Conservation (phyloP, 768 basidiomycete genomes). For the Royoungia palumana region DNA sequence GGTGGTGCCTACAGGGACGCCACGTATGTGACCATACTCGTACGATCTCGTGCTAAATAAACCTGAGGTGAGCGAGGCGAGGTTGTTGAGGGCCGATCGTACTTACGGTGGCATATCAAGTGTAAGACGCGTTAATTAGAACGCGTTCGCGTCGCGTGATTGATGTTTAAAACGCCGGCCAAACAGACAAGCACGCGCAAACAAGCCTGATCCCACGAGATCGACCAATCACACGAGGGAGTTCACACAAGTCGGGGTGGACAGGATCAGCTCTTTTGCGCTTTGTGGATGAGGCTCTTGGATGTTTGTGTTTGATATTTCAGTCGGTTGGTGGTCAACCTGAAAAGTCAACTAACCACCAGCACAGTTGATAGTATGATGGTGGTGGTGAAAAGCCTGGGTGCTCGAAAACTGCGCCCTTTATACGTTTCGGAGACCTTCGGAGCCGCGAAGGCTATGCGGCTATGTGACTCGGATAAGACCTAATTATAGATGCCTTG, state of each 20-base stretch:
- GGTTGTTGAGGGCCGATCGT: not conserved
- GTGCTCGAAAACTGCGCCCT: not conserved
- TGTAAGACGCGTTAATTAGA: conserved; percentile 8
- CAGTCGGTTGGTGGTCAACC: not conserved
- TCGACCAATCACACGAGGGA: not conserved
- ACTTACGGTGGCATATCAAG: conserved; percentile 19
- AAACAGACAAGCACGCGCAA: conserved; percentile 11
- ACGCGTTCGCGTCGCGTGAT: not conserved
- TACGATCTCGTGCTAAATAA: conserved; percentile 13
- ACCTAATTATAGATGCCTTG: conserved; percentile 1
- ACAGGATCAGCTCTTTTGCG: too few relatives aligned
- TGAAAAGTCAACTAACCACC: not conserved
- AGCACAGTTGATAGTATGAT: conserved; percentile 4
- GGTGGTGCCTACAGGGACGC: conserved; percentile 13
- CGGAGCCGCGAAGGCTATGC: not conserved
- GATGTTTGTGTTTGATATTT: not conserved
- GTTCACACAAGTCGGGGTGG: too few relatives aligned
- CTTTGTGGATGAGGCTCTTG: too few relatives aligned
- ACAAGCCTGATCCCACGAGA: too few relatives aligned
- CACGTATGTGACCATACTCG: conserved; percentile 29
- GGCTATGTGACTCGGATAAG: conserved; percentile 17
- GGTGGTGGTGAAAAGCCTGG: conserved; percentile 11
- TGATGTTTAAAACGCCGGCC: not conserved
- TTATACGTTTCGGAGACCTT: conserved; percentile 4
- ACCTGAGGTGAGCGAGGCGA: not conserved